Conservation (phyloP, 2,329 filamentous ascomycete species). For the Fusarium begoniae region DNA sequence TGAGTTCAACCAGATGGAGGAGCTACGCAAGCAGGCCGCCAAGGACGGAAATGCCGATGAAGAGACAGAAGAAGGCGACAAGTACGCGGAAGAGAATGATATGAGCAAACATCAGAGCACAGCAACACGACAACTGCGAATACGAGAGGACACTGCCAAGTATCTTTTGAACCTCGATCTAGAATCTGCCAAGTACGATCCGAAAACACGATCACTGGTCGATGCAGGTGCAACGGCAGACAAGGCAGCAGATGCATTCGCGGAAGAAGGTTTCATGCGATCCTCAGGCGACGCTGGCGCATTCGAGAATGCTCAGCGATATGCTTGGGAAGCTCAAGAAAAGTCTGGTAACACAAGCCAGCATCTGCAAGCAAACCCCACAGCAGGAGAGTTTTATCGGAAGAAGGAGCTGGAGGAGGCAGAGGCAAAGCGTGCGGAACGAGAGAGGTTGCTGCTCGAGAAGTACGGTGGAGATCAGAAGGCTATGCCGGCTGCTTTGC, state of each 20-base stretch:
- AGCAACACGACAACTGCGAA: conserved; percentile 86
- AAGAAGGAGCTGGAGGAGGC: conserved; percentile 82
- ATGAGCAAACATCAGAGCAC: conserved; percentile 95
- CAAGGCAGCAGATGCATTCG: conserved; percentile 82
- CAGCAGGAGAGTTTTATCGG: conserved; percentile 84
- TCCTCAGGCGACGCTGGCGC: conserved; percentile 91
- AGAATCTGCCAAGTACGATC: conserved; percentile 97
- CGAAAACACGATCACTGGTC: conserved; percentile 92
- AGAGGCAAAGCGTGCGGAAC: conserved; percentile 72
- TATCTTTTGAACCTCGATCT: conserved; percentile 95
- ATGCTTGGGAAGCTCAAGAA: conserved; percentile 97
- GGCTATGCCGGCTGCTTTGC: conserved; percentile 67
- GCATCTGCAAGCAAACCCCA: conserved; percentile 96
- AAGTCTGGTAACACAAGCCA: conserved; percentile 78
- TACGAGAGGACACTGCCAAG: conserved; percentile 96
- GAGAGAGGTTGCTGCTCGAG: conserved; percentile 76
- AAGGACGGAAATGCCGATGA: conserved; percentile 60
- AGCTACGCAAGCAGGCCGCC: conserved; percentile 68
- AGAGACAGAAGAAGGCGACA: conserved; percentile 68
- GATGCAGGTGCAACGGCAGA: conserved; percentile 84
- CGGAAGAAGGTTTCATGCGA: conserved; percentile 91
- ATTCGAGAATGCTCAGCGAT: conserved; percentile 87
- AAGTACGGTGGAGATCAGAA: conserved; percentile 80
- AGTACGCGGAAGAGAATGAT: conserved; percentile 94
- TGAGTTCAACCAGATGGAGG: conserved; percentile 87